These are phyloP conservation scores for Magnusiomyces fungicola DNA, from an alignment of 1,139 yeast genomes.

Conservation along the genomic window DNA sequence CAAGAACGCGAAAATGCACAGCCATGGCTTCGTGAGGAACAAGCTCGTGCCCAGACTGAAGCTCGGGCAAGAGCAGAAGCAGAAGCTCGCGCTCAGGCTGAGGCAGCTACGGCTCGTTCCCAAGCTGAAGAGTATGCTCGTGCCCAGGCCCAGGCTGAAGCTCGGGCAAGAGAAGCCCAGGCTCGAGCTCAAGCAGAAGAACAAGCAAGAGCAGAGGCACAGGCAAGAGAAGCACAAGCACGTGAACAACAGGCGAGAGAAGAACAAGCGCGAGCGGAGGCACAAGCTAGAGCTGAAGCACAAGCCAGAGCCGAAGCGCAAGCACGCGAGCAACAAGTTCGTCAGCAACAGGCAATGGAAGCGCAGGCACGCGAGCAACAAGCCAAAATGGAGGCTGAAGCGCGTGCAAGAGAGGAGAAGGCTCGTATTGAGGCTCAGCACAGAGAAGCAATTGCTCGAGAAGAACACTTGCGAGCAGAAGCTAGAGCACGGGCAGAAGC, in stretches of 20 bases:
- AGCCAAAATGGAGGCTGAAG: constrained; percentile 1
- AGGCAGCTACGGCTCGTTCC: too few relatives aligned
- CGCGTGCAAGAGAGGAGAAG: constrained; percentile 2
- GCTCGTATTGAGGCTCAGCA: not conserved
- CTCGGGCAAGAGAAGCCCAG: not conserved
- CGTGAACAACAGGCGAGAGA: not conserved
- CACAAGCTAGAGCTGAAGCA: not conserved
- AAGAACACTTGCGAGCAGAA: not conserved
- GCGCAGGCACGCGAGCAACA: constrained; percentile 1
- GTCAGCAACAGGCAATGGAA: not conserved
- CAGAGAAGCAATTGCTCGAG: not conserved
- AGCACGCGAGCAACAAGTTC: not conserved
- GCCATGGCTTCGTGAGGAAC: too few relatives aligned
- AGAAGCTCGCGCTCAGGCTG: too few relatives aligned
- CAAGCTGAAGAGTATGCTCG: too few relatives aligned
- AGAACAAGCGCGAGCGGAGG: not conserved
- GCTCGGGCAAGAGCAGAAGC: too few relatives aligned
- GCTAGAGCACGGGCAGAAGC: not conserved
- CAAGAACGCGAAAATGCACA: too few relatives aligned
- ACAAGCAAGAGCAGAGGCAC: not conserved
- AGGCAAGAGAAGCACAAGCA: not conserved
- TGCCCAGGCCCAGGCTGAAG: not conserved
- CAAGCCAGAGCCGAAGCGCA: not conserved
- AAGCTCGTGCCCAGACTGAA: too few relatives aligned
- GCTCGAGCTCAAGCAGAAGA: not conserved